phyloP scores from a whole-genome alignment of 192 early-diverging fungal genomes.

The Dissophora ornata region DNA sequence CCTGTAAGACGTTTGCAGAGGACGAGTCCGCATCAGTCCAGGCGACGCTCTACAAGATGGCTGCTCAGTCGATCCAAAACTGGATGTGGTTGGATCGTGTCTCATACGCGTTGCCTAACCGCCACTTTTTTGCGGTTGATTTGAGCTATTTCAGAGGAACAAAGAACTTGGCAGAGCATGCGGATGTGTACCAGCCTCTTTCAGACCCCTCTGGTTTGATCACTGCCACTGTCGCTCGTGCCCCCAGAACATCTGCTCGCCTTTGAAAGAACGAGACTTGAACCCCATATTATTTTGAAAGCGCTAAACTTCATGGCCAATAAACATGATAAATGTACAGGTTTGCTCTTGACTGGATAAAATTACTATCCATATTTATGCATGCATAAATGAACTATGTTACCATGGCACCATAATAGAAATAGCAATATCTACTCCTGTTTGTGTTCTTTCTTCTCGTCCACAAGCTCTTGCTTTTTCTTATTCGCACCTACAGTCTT shows the following conservation, averaged over 20 bases:
- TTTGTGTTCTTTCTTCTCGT: neutral
- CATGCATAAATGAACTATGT: too few relatives aligned
- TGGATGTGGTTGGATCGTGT: constrained; percentile 68
- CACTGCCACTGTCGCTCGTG: constrained; percentile 73
- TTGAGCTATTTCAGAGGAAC: constrained; percentile 74
- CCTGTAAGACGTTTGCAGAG: constrained; percentile 79
- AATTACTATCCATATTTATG: too few relatives aligned
- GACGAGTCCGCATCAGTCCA: constrained; percentile 84
- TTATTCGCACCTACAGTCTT: constrained; percentile 29
- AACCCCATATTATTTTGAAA: too few relatives aligned
- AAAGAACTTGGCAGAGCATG: constrained; percentile 73
- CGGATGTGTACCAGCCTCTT: constrained; percentile 79
- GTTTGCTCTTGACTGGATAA: too few relatives aligned
- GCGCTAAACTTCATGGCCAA: too few relatives aligned
- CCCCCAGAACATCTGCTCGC: constrained; percentile 39
- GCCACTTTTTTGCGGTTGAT: constrained; percentile 80
- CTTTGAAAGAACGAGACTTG: constrained; percentile 12
- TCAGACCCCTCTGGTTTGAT: constrained; percentile 81
- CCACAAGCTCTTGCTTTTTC: neutral
- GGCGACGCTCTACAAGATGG: constrained; percentile 85
- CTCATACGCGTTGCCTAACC: constrained; percentile 81
- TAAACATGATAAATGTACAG: too few relatives aligned
- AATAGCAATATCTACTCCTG: neutral
- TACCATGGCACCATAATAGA: neutral
- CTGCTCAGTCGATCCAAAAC: constrained; percentile 67